A percentile compares a stretch with the other conserved stretches of the same genome.
These are phyloP conservation scores for Ustilago esculenta DNA, from an alignment of 1,284 basidiomycete species.

Conservation along the genomic window DNA sequence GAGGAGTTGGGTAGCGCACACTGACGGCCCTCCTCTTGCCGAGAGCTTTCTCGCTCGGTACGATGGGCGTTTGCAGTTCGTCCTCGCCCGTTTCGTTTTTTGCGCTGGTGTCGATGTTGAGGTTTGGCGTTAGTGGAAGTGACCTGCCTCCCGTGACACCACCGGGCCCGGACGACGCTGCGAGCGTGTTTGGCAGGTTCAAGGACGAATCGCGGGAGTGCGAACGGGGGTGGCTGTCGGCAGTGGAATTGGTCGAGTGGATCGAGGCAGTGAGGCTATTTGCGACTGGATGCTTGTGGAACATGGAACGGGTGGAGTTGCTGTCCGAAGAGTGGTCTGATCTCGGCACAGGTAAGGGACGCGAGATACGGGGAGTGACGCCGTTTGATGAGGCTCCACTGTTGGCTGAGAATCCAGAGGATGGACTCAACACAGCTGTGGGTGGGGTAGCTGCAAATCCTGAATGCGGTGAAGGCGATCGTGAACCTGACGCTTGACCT, in stretches of 20 bases:
- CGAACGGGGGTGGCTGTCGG: no score
- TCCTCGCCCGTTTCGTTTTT: slow-evolving; percentile 36
- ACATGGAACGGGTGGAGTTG: slow-evolving; percentile 18
- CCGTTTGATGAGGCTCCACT: not conserved
- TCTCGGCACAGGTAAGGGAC: slow-evolving; percentile 25
- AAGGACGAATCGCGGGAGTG: not conserved
- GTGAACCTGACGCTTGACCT: slow-evolving; percentile 12
- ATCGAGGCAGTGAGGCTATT: slow-evolving; percentile 1
- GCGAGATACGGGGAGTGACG: slow-evolving; percentile 5
- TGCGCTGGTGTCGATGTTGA: slow-evolving; percentile 13
- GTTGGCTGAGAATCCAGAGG: not conserved
- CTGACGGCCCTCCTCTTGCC: slow-evolving; percentile 54
- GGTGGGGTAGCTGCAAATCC: not conserved
- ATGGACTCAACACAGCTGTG: no score
- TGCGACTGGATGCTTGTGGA: not conserved
- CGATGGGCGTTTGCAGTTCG: slow-evolving; percentile 45
- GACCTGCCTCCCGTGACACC: not conserved
- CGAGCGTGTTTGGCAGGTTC: no score
- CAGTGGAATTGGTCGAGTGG: slow-evolving; percentile 2
- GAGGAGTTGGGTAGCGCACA: slow-evolving; percentile 26
- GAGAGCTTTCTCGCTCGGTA: slow-evolving; percentile 56
- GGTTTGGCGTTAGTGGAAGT: slow-evolving; percentile 15
- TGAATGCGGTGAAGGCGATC: slow-evolving; percentile 4
- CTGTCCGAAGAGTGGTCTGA: slow-evolving; percentile 29
- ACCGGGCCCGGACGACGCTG: no score